phyloP scores from a whole-genome alignment of 2,329 filamentous ascomycete species.

The Rhytidhysteron rufulum region DNA sequence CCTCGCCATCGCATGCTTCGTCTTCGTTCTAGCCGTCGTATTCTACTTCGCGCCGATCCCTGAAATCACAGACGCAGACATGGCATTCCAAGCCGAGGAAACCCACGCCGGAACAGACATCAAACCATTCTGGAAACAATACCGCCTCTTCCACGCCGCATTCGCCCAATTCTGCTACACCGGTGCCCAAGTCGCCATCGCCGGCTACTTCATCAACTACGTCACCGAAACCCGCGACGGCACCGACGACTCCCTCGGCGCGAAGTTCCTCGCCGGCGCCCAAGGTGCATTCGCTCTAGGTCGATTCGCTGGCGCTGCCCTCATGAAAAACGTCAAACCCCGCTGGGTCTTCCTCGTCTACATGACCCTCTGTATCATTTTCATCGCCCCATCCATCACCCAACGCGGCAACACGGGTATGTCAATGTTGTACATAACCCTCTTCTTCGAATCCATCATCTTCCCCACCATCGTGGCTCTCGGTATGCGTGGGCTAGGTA shows the following conservation, averaged over 20 bases:
- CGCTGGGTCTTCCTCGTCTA: conserved; percentile 70
- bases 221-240: conserved; percentile 45
- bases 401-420: conserved; percentile 51
- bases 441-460: conserved; percentile 78
- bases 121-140: conserved; percentile 57
- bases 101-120: conserved; percentile 36
- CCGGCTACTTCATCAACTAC: conserved; percentile 43
- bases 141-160: conserved; percentile 70
- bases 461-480: conserved; percentile 81
- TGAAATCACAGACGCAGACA: conserved; percentile 69
- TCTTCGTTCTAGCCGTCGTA: conserved; percentile 49
- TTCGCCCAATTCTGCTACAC: conserved; percentile 79
- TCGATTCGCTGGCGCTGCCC: conserved; percentile 61
- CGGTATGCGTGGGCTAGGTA: conserved; percentile 70
- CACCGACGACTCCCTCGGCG: conserved; percentile 50
- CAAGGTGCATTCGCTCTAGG: conserved; percentile 71
- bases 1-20: conserved; percentile 55
- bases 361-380: conserved; percentile 59
- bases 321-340: conserved; percentile 65
- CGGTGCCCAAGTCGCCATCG: conserved; percentile 62
- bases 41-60: conserved; percentile 61
- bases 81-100: conserved; percentile 53
- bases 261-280: conserved; percentile 69
- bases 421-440: conserved; percentile 65
- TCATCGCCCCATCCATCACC: conserved; percentile 52